A percentile compares a stretch with the other conserved stretches of the same genome.
Conservation (phyloP, 345 rosid genomes). For the Gossypium longicalyx region DNA sequence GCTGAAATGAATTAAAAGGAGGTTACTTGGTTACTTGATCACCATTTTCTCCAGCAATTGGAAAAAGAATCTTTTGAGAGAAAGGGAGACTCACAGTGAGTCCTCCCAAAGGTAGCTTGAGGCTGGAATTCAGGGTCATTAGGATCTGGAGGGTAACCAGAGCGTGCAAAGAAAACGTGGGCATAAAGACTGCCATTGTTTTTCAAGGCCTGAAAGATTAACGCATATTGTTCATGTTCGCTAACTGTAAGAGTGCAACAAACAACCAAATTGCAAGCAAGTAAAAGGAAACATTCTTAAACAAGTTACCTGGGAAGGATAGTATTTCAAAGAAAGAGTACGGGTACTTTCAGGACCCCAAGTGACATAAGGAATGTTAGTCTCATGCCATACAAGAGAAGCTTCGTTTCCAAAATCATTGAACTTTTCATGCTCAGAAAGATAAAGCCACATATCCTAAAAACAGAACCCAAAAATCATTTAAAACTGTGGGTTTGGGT, state of each 20-base stretch:
- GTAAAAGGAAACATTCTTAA: background rate
- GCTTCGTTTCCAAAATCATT: constrained; percentile 63
- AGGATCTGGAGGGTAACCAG: constrained; percentile 83
- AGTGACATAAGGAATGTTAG: constrained; percentile 79
- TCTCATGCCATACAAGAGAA: constrained; percentile 86
- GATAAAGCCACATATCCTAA: constrained; percentile 93
- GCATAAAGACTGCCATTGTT: constrained; percentile 78
- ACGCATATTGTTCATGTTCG: background rate
- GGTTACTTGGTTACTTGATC: background rate
- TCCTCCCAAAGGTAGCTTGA: constrained; percentile 62
- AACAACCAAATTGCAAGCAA: background rate
- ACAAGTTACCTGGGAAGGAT: constrained; percentile 86
- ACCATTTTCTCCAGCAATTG: background rate
- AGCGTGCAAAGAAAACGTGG: constrained; percentile 81
- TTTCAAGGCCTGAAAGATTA: constrained; percentile 52
- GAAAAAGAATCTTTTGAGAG: background rate
- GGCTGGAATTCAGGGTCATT: constrained; percentile 83
- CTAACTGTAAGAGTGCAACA: background rate
- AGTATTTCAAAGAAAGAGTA: constrained; percentile 52
- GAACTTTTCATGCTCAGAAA: background rate
- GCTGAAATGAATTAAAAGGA: constrained; percentile 46
- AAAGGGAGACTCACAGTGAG: constrained; percentile 42
- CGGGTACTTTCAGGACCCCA: constrained; percentile 77
- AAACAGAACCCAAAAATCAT: background rate
- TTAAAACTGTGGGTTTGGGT: background rate